Conservation (phyloP, 768 basidiomycete species). For the Agrocybe praecox region DNA sequence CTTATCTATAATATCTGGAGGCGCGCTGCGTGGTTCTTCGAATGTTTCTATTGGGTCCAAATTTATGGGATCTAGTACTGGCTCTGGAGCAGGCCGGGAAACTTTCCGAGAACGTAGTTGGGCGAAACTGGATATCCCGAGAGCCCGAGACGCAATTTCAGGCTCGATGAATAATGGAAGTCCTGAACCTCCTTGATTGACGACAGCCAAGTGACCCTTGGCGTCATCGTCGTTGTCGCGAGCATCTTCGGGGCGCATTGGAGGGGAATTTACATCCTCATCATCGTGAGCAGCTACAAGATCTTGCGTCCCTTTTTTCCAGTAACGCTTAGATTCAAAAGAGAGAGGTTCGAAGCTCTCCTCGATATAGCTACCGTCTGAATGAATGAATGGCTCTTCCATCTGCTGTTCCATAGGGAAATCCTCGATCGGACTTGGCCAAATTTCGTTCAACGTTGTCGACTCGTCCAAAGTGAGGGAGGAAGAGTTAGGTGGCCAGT, state of each 20-base stretch:
- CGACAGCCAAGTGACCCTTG: neutral
- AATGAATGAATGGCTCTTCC: too few species aligned
- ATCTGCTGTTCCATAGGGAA: neutral
- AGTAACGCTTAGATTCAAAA: slow-evolving; percentile 5
- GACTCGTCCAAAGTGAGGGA: slow-evolving; percentile 1
- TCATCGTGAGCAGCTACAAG: neutral
- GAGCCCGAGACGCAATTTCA: slow-evolving; percentile 28
- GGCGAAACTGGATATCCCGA: slow-evolving; percentile 40
- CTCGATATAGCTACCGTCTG: neutral
- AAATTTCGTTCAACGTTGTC: neutral
- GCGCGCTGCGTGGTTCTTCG: slow-evolving; percentile 26
- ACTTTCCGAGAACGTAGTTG: slow-evolving; percentile 41
- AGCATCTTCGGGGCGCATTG: too few species aligned
- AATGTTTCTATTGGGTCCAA: neutral
- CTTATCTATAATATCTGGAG: slow-evolving; percentile 42
- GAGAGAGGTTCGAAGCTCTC: slow-evolving; percentile 15
- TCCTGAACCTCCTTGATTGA: neutral
- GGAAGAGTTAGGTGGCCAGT: slow-evolving; percentile 17
- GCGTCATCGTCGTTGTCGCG: neutral
- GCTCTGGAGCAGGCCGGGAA: slow-evolving; percentile 4
- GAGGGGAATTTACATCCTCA: neutral
- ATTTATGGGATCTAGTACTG: neutral
- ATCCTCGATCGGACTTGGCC: neutral
- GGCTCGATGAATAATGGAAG: slow-evolving; percentile 9
- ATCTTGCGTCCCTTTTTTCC: neutral